These are phyloP conservation scores for Chrysoporthe austroafricana DNA, from an alignment of 2,329 filamentous ascomycete species.

Conservation along the genomic window DNA sequence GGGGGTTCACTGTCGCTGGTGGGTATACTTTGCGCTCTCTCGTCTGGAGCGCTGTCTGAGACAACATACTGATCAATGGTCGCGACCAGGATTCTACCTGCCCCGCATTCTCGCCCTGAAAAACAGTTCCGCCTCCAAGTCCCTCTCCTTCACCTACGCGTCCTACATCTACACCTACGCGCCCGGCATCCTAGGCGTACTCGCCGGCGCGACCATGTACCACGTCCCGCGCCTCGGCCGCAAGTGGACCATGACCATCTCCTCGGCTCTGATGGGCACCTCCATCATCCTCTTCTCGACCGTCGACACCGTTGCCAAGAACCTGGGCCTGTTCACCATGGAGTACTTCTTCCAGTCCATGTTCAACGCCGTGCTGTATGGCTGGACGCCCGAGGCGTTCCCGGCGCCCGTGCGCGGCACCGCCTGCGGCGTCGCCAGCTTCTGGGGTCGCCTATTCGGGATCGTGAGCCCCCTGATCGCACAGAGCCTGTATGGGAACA, in stretches of 20 bases:
- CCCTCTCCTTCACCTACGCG: conserved; percentile 52
- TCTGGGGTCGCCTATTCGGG: conserved; percentile 61
- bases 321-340: conserved; percentile 54
- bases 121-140: conserved; percentile 48
- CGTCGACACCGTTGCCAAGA: conserved; percentile 48
- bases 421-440: conserved; percentile 59
- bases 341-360: conserved; percentile 57
- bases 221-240: conserved; percentile 36
- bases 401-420: conserved; percentile 55
- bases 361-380: conserved; percentile 57
- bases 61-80: not conserved
- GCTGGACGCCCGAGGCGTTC: conserved; percentile 56
- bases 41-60: not conserved
- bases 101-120: conserved; percentile 56
- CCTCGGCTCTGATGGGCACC: conserved; percentile 46
- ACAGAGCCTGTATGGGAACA: conserved; percentile 44
- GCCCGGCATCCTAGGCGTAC: conserved; percentile 54
- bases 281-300: conserved; percentile 49
- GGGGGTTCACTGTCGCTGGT: conserved; percentile 45
- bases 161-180: conserved; percentile 59
- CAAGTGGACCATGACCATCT: conserved; percentile 50
- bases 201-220: conserved; percentile 52
- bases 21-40: conserved; percentile 13
- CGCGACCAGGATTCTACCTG: conserved; percentile 43
- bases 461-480: conserved; percentile 62